Evolutionary conservation across 2,329 filamentous ascomycete genomes (phyloP).

Genomic region (Diaporthe amygdali): DNA sequence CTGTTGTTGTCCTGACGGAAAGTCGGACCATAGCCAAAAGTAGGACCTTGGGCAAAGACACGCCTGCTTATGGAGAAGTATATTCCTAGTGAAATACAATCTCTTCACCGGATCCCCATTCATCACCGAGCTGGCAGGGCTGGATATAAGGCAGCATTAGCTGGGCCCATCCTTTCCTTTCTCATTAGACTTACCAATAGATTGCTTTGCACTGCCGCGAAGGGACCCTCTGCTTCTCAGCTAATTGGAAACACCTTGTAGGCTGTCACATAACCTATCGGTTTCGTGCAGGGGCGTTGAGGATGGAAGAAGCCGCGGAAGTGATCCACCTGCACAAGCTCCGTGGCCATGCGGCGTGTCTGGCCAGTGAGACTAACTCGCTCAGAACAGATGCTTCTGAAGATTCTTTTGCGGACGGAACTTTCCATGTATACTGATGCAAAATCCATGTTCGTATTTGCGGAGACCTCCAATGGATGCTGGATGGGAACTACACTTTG

Average conservation of each 20-base stretch:
- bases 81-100: background rate
- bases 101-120: background rate
- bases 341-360: background rate
- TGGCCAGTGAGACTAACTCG: background rate
- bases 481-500: too few species aligned
- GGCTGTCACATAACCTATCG: background rate
- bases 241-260: too few species aligned
- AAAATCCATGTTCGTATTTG: background rate
- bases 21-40: background rate
- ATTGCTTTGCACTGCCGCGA: background rate
- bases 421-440: background rate
- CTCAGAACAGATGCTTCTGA: too few species aligned
- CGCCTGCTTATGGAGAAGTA: background rate
- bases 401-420: background rate
- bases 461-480: background rate
- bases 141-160: background rate
- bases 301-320: background rate
- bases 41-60: background rate
- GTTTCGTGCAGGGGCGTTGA: background rate
- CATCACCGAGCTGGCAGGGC: background rate
- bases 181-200: background rate
- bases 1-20: background rate
- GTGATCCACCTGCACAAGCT: background rate
- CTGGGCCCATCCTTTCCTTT: background rate
- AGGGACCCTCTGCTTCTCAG: background rate